phyloP scores from a whole-genome alignment of 176 grass and related monocot species.

The Sorghum bicolor region DNA sequence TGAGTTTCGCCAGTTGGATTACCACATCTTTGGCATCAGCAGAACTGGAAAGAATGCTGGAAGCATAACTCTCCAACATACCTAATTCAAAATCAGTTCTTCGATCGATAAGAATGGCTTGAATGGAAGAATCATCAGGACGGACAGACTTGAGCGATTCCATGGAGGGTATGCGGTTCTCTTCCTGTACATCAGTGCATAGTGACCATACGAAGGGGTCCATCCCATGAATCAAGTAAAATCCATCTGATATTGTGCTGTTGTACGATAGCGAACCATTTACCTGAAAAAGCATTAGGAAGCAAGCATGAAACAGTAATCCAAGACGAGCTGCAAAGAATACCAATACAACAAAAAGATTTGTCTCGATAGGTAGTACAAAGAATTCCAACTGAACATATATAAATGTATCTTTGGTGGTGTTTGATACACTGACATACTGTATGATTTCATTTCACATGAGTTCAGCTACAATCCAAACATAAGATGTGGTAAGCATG shows the following conservation, averaged over 20 bases:
- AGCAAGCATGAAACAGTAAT: not conserved
- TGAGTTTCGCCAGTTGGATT: conserved; percentile 74
- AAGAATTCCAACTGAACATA: not conserved
- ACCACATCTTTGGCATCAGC: conserved; percentile 64
- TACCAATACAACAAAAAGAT: not conserved
- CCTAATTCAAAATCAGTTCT: conserved; percentile 66
- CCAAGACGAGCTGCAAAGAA: not conserved
- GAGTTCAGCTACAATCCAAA: not conserved
- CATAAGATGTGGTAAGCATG: not conserved
- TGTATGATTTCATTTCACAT: not conserved
- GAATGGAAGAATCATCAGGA: conserved; percentile 62
- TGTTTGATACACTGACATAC: not conserved
- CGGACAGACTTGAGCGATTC: conserved; percentile 63
- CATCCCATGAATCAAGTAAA: conserved; percentile 95
- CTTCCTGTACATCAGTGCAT: conserved; percentile 78
- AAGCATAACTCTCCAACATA: conserved; percentile 55
- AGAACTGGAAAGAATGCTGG: conserved; percentile 53
- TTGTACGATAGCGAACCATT: conserved; percentile 85
- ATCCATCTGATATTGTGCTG: conserved; percentile 77
- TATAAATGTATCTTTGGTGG: not conserved
- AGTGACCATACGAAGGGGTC: conserved; percentile 93
- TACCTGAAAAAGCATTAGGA: conserved; percentile 39
- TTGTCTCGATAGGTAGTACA: not conserved
- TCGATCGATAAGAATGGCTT: conserved; percentile 68
- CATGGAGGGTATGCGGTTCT: conserved; percentile 70